Conservation (phyloP, 2,329 filamentous ascomycete species). For the Aspergillus puulaauensis region DNA sequence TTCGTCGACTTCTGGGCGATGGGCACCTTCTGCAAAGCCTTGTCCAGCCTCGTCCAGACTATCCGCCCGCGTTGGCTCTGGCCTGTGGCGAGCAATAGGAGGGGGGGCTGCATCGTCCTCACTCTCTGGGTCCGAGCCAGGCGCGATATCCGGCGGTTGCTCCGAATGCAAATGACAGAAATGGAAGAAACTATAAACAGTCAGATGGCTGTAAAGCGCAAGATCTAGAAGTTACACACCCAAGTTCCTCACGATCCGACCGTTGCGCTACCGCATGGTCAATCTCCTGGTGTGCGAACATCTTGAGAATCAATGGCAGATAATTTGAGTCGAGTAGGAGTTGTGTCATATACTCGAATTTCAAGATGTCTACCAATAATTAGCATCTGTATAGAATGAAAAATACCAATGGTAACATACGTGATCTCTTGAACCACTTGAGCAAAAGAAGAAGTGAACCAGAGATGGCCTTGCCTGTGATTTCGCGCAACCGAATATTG, state of each 20-base stretch:
- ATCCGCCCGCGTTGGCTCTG: slow-evolving; percentile 27
- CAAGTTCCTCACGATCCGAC: slow-evolving; percentile 77
- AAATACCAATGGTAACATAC: slow-evolving; percentile 54
- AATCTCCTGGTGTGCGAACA: slow-evolving; percentile 91
- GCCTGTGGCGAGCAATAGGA: slow-evolving; percentile 66
- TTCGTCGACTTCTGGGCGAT: slow-evolving; percentile 71
- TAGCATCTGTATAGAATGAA: background rate
- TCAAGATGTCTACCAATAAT: slow-evolving; percentile 69
- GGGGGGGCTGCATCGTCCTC: slow-evolving; percentile 80
- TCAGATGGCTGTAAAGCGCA: slow-evolving; percentile 8
- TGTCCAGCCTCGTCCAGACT: slow-evolving; percentile 27
- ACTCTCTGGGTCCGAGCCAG: slow-evolving; percentile 37
- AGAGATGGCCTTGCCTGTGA: slow-evolving; percentile 88
- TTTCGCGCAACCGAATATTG: slow-evolving; percentile 76
- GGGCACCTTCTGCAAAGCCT: slow-evolving; percentile 25
- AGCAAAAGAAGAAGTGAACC: slow-evolving; percentile 81
- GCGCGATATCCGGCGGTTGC: slow-evolving; percentile 46
- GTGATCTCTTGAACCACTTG: slow-evolving; percentile 96
- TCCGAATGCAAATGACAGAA: slow-evolving; percentile 77
- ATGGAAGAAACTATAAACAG: slow-evolving; percentile 71
- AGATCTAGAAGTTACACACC: slow-evolving; percentile 50
- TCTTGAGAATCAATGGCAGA: slow-evolving; percentile 84
- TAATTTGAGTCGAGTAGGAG: slow-evolving; percentile 94
- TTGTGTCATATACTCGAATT: slow-evolving; percentile 94
- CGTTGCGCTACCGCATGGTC: slow-evolving; percentile 85